A percentile compares a stretch with the other conserved stretches of the same genome.
phyloP scores from a whole-genome alignment of 192 early-diverging fungal genomes.

The Umbelopsis ramanniana region DNA sequence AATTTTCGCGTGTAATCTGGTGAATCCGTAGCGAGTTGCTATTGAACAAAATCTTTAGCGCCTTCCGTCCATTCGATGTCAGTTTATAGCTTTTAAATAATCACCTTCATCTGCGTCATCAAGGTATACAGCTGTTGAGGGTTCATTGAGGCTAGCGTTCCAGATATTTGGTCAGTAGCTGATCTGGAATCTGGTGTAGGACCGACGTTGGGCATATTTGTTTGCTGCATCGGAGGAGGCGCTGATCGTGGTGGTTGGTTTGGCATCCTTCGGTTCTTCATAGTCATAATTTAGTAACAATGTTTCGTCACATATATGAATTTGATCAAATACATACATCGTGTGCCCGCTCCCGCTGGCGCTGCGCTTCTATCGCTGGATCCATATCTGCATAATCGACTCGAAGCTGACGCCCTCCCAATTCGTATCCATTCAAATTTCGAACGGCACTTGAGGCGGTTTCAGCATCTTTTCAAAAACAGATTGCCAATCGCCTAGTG shows the following conservation, averaged over 20 bases:
- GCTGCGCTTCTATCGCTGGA: constrained; percentile 40
- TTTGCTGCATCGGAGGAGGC: constrained; percentile 25
- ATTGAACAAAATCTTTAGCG: background rate
- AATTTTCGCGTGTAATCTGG: constrained; percentile 72
- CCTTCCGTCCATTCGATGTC: background rate
- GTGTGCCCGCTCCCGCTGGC: constrained; percentile 20
- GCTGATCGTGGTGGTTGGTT: constrained; percentile 23
- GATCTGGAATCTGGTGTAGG: constrained; percentile 7
- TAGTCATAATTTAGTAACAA: background rate
- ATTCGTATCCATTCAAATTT: constrained; percentile 89
- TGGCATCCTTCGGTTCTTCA: constrained; percentile 11
- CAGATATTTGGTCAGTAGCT: constrained; percentile 54
- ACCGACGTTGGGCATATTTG: constrained; percentile 37
- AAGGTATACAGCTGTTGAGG: constrained; percentile 65
- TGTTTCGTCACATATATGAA: background rate
- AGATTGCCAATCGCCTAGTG: background rate
- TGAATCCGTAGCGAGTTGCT: constrained; percentile 59
- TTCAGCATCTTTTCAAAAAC: constrained; percentile 62
- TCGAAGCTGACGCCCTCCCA: constrained; percentile 85
- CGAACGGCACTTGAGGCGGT: constrained; percentile 95
- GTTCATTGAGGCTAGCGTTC: constrained; percentile 58
- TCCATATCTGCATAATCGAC: constrained; percentile 94
- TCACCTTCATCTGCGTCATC: constrained; percentile 71
- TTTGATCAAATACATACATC: background rate
- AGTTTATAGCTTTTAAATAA: background rate